phyloP scores from a whole-genome alignment of 176 grass and related monocot species.

The Raddia distichophylla region DNA sequence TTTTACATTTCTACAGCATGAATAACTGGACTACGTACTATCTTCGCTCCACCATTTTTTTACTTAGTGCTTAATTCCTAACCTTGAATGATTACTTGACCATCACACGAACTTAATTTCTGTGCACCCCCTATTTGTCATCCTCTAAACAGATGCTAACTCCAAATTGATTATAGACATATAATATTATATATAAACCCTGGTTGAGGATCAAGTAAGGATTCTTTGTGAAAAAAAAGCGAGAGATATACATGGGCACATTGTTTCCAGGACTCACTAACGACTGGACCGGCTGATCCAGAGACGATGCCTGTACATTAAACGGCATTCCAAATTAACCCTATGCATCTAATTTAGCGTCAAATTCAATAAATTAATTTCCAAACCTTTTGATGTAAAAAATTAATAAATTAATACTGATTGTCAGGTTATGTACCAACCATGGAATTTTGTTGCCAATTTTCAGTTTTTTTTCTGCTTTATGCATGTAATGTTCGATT shows the following conservation, averaged over 20 bases:
- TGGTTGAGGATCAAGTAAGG: not conserved
- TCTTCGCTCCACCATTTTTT: constrained; percentile 35
- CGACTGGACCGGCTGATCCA: too few species aligned
- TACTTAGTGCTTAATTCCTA: constrained; percentile 40
- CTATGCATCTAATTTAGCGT: too few species aligned
- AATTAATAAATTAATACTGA: not conserved
- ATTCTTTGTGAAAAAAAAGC: not conserved
- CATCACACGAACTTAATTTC: not conserved
- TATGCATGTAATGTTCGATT: too few species aligned
- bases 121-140: not conserved
- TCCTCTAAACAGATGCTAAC: not conserved
- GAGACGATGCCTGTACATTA: too few species aligned
- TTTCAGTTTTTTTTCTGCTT: too few species aligned
- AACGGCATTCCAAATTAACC: too few species aligned
- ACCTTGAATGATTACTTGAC: not conserved
- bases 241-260: not conserved
- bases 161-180: constrained; percentile 9
- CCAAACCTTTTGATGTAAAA: not conserved
- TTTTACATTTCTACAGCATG: not conserved
- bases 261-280: not conserved
- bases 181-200: not conserved
- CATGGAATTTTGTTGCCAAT: too few species aligned
- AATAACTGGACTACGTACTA: constrained; percentile 20
- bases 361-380: too few species aligned
- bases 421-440: not conserved